Evolutionary conservation across 331 rosid genomes (phyloP).

Genomic region (Malus hybrid): DNA sequence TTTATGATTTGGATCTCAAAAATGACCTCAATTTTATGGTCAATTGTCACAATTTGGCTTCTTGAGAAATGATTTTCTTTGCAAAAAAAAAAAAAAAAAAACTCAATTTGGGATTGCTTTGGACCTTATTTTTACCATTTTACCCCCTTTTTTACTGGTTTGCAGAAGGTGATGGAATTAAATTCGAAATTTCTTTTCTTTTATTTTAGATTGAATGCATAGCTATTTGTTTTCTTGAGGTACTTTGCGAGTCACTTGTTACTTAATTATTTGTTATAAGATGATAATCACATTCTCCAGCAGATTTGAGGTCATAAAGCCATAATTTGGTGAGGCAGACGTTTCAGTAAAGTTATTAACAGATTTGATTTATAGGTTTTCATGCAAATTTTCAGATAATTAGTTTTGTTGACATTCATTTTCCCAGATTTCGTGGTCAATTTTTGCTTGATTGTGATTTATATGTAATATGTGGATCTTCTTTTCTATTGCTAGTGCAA

Average conservation of each 20-base stretch:
- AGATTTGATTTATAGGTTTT: neutral
- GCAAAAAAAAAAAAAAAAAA: neutral
- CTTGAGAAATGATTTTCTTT: neutral
- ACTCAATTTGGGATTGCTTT: neutral
- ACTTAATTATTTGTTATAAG: neutral
- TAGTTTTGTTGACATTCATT: neutral
- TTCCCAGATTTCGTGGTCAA: neutral
- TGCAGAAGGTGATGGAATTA: neutral
- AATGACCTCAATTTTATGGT: conserved; percentile 6
- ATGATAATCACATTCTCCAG: neutral
- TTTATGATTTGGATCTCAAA: conserved; percentile 30
- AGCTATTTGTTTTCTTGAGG: neutral
- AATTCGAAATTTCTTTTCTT: neutral
- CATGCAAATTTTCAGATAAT: neutral
- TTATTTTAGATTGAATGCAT: neutral
- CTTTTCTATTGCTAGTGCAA: neutral
- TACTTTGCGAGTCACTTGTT: neutral
- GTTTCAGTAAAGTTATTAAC: neutral
- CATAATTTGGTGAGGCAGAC: neutral
- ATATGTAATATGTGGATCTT: neutral
- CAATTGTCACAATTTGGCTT: neutral
- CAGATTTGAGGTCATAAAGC: conserved; percentile 1
- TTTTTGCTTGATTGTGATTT: too few species aligned
- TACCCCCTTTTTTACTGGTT: neutral
- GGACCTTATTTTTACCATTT: neutral